Percentiles rank a stretch among this genome's conserved stretches.
Evolutionary conservation across 2,329 filamentous ascomycete genomes (phyloP).

Genomic region (Aspergillus fijiensis): DNA sequence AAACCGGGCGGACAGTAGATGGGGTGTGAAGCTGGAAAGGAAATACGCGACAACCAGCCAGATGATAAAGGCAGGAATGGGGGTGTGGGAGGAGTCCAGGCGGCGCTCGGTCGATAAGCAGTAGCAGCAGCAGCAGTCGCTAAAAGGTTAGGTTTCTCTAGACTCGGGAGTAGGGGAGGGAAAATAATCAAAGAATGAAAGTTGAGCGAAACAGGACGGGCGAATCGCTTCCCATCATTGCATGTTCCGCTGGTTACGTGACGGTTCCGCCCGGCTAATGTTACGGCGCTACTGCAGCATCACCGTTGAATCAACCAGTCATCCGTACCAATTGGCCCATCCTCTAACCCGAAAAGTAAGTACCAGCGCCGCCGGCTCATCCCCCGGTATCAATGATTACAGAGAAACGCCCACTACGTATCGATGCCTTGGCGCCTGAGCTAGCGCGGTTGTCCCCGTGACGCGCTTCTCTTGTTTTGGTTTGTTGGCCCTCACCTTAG

Average conservation of each 20-base stretch:
- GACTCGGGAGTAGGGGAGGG: constrained; percentile 15
- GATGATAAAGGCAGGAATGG: constrained; percentile 9
- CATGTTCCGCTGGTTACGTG: background rate
- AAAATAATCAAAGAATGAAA: constrained; percentile 19
- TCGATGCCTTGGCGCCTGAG: constrained; percentile 19
- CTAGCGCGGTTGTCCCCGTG: constrained; percentile 14
- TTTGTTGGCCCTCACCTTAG: background rate
- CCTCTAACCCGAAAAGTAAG: background rate
- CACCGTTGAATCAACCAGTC: constrained; percentile 9
- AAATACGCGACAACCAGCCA: constrained; percentile 15
- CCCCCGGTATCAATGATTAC: constrained; percentile 21
- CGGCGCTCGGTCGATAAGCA: constrained; percentile 10
- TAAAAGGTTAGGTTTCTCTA: background rate
- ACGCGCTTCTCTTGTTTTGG: constrained; percentile 4
- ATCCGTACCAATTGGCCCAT: background rate
- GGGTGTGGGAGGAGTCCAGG: background rate
- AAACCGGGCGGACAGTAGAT: constrained; percentile 11
- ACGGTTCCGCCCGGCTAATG: constrained; percentile 10
- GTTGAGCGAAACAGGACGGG: constrained; percentile 12
- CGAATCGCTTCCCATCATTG: constrained; percentile 6
- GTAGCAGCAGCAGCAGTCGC: background rate
- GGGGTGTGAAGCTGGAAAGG: constrained; percentile 3
- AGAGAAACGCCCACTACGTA: constrained; percentile 6
- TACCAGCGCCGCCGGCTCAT: constrained; percentile 13
- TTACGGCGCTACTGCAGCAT: constrained; percentile 10